phyloP scores from a whole-genome alignment of 306 rosid species.

The Lupinus albus region DNA sequence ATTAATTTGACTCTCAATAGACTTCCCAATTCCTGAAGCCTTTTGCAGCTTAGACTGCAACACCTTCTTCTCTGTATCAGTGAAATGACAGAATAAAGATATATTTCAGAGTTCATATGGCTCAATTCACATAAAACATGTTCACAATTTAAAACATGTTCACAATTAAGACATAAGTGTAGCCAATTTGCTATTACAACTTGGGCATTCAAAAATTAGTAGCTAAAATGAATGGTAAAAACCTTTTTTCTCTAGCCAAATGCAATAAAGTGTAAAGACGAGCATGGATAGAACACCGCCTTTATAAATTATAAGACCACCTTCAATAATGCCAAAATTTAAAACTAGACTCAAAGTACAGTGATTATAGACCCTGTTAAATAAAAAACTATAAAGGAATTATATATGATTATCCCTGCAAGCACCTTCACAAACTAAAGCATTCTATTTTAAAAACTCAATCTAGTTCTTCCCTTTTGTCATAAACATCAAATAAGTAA shows the following conservation, averaged over 20 bases:
- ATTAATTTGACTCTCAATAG: slow-evolving; percentile 50
- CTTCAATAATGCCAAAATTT: background rate
- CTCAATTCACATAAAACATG: slow-evolving; percentile 28
- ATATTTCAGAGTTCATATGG: slow-evolving; percentile 20
- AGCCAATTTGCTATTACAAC: background rate
- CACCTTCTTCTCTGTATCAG: slow-evolving; percentile 79
- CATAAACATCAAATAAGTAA: slow-evolving; percentile 16
- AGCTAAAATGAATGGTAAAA: slow-evolving; percentile 1
- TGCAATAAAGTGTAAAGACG: background rate
- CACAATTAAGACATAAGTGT: slow-evolving; percentile 1
- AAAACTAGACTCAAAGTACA: background rate
- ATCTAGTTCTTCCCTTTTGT: slow-evolving; percentile 12
- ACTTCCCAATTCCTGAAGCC: slow-evolving; percentile 61
- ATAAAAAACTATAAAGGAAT: slow-evolving; percentile 7
- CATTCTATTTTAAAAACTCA: background rate
- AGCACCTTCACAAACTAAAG: background rate
- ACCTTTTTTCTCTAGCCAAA: slow-evolving; percentile 14
- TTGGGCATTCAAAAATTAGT: slow-evolving; percentile 14
- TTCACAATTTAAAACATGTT: slow-evolving; percentile 4
- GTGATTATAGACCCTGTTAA: too few species aligned
- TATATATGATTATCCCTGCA: background rate
- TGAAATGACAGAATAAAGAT: slow-evolving; percentile 37
- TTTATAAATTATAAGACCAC: background rate
- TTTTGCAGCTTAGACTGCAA: slow-evolving; percentile 82
- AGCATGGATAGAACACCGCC: background rate